These are phyloP conservation scores for Neofusicoccum ribis DNA, from an alignment of 2,329 filamentous ascomycete species.

Conservation along the genomic window DNA sequence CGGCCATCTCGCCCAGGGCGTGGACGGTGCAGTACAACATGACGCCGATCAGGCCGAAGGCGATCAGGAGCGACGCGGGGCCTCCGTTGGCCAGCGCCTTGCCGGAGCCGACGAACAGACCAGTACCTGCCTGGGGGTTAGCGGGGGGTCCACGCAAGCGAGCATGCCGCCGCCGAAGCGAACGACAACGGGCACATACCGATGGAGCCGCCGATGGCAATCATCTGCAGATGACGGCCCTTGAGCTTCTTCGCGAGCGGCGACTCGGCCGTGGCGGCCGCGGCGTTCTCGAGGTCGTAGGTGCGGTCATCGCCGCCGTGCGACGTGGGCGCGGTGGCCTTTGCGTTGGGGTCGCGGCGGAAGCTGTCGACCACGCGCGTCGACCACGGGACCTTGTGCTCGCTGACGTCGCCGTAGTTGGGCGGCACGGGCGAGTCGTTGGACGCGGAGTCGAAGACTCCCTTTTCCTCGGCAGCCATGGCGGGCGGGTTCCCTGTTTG, in stretches of 20 bases:
- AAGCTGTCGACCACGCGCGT: conserved; percentile 47
- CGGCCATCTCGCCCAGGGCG: conserved; percentile 86
- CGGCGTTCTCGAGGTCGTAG: conserved; percentile 30
- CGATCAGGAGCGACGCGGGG: conserved; percentile 38
- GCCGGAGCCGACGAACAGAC: conserved; percentile 79
- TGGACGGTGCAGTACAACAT: conserved; percentile 95
- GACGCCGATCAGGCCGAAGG: conserved; percentile 65
- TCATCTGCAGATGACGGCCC: conserved; percentile 86
- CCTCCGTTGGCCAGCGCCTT: conserved; percentile 41
- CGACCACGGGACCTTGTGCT: conserved; percentile 34
- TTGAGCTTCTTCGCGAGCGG: conserved; percentile 63
- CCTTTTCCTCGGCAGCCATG: conserved; percentile 20
- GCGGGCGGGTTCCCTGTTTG: background rate
- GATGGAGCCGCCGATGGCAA: conserved; percentile 91
- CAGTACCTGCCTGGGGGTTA: conserved; percentile 39
- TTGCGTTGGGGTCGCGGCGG: conserved; percentile 41
- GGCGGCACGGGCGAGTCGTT: conserved; percentile 15
- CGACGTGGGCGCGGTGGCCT: conserved; percentile 47
- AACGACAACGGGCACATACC: conserved; percentile 26
- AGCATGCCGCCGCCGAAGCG: background rate
- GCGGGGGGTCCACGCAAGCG: background rate
- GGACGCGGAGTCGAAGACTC: conserved; percentile 16
- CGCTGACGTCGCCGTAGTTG: conserved; percentile 38
- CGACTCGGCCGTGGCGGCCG: conserved; percentile 48
- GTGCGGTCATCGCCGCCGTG: conserved; percentile 55